Evolutionary conservation across 805 yeast species (phyloP).

Genomic region (Myxozyma kluyveri): DNA sequence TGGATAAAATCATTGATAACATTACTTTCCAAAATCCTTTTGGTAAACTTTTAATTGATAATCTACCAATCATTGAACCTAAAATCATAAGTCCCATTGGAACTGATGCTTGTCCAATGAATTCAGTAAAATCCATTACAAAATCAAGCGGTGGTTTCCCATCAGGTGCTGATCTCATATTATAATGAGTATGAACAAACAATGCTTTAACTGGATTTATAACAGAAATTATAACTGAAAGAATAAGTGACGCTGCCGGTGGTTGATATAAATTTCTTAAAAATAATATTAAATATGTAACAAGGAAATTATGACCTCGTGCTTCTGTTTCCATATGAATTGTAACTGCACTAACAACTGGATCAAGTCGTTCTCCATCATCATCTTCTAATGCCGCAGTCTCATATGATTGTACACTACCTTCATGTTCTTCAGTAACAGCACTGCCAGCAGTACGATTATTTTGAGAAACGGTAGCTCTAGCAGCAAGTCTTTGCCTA

Average conservation of each 20-base stretch:
- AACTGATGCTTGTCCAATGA: constrained; percentile 82
- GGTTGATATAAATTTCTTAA: constrained; percentile 62
- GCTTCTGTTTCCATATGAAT: constrained; percentile 8
- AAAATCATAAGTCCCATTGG: constrained; percentile 79
- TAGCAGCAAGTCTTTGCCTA: constrained; percentile 7
- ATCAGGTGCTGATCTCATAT: constrained; percentile 79
- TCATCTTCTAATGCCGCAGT: constrained; percentile 8
- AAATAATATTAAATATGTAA: constrained; percentile 26
- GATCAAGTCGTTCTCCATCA: constrained; percentile 30
- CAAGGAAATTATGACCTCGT: not conserved
- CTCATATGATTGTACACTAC: not conserved
- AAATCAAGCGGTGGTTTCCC: constrained; percentile 78
- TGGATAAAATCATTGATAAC: constrained; percentile 51
- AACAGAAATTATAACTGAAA: constrained; percentile 67
- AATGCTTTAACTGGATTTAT: constrained; percentile 82
- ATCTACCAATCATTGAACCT: constrained; percentile 85
- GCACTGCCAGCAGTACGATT: not conserved
- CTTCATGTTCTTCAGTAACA: not conserved
- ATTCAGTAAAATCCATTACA: constrained; percentile 73
- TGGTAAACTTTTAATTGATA: constrained; percentile 59
- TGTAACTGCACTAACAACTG: constrained; percentile 26
- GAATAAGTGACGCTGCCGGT: constrained; percentile 65
- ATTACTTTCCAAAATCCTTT: constrained; percentile 66
- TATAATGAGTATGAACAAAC: constrained; percentile 48
- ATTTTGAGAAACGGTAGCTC: not conserved